Base-by-base conservation (phyloP, 805 yeast genomes). In the Kodamaea sagamina region DNA sequence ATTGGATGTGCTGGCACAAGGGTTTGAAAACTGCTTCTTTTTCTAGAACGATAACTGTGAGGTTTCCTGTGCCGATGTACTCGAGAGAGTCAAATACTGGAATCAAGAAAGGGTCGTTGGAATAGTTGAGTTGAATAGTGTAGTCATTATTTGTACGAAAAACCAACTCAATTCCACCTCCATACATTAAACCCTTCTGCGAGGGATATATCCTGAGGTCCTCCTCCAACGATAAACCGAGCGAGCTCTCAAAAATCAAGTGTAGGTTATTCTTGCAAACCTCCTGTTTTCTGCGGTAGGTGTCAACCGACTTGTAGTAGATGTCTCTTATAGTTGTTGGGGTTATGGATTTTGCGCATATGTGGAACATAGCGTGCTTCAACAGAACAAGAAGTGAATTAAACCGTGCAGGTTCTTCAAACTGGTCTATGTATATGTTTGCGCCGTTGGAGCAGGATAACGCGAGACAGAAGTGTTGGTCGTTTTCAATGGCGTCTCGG, bases 181-280 rank as follows among this genome's bases (percentile, higher is more conserved):
- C 60, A 49, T 49, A 76, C 13, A 81, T 54, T 19, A 80, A 58
- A 0, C 87, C 86, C 51, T 80, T 82, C 32, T 77, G 82, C 4
- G 79, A 66, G 1, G 84, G 77, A 6, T 65, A 65, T 2, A 82
- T 66, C 10, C 72, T 72, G 10, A 83, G 55, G 1, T 51, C 45
- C 10, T 54, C 18, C n/a, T 47, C 61, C 6, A 75, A 54, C 0
- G 71, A 49, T 3, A 74, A 62, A 1, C 59, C 63, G 25, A 81
- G 54, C 4, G 75, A 54, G 3, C 50, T 36, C 4, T 72, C 60
- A 18, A 38, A 47, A 1, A 82, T 44, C 13, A 54, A 50, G 11
- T 67, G 71, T 1, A 83, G 46, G 2, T 66, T 53, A 2, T 54
- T 43, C 40, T 74, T 72, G 1, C 78, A 75, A 3, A 47, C 52